Base-by-base conservation (phyloP, 2,329 filamentous ascomycete species). In the Ophiosphaerella herpotricha region DNA sequence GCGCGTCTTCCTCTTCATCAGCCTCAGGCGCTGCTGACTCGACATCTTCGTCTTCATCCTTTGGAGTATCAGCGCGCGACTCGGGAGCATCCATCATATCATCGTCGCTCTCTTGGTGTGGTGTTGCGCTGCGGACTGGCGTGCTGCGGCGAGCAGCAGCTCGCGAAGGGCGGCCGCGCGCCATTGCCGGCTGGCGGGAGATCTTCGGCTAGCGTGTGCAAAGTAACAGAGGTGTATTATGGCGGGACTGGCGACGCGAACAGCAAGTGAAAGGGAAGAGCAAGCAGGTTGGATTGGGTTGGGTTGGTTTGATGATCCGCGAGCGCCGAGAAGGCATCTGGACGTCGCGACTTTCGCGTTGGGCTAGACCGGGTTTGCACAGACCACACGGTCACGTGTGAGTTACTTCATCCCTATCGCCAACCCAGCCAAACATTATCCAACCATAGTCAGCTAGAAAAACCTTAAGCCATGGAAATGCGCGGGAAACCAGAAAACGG, bases 11-110 rank as follows among this genome's bases (percentile, higher is more conserved):
- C 52, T 70, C 60, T 11, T 67, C 64, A 39, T 58, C 57, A n/a
- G 51, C 61, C 24, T 66, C 45, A 12, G 45, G 64, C 5, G 83
- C 82, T 31, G 77, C 79, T 59, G 84, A 82, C 46, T 74, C 73
- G 16, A 67, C 74, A 13, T 73, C 71, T 29, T 71, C 76, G 16
- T 83, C 82, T 7, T 78, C 80, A 38, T 82, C 61, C 18, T 67
- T 80, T n/a, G 70, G 70, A 5, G 71, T 68, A 13, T 74, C 70
- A 7, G 61, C 64, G 47, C 65, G 68, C 45, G 68, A 68, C 33
- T 70, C 70, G 18, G 66, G 55, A 2, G 55, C 63, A 46, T 74
- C 68, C 11, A 65, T 43, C 66, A 72, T 71, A 16, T 72, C 70
- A 24, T 72, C 69, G 42, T 71, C 67, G 45, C 61, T 65, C 48